phyloP scores from a whole-genome alignment of 2,329 filamentous ascomycete species.

The Diaporthe batatas region DNA sequence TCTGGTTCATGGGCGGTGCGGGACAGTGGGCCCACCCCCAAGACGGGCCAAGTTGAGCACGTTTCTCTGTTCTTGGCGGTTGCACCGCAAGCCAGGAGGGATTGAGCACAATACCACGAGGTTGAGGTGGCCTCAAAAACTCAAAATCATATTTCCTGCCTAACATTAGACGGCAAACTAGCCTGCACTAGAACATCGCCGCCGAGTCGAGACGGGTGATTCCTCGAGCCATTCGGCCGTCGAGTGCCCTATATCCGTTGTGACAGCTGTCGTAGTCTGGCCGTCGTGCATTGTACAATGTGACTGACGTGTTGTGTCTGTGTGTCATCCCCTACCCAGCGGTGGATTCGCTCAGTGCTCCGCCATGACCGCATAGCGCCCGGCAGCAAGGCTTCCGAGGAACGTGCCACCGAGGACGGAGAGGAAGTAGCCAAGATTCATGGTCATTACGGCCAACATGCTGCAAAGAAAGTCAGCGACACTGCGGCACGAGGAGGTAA shows the following conservation, averaged over 20 bases:
- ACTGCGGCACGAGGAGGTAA: background rate
- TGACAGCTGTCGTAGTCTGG: background rate
- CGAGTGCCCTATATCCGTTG: background rate
- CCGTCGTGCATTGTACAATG: slow-evolving; percentile 18
- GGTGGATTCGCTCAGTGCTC: slow-evolving; percentile 58
- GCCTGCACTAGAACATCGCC: background rate
- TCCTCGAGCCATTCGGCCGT: background rate
- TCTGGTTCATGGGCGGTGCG: slow-evolving; percentile 16
- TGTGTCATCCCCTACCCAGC: slow-evolving; percentile 30
- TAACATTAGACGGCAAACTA: background rate
- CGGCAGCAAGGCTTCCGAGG: slow-evolving; percentile 85
- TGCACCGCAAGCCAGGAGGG: background rate
- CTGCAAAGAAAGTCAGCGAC: slow-evolving; percentile 58
- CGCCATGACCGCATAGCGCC: slow-evolving; percentile 71
- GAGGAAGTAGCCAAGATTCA: slow-evolving; percentile 84
- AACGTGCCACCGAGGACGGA: slow-evolving; percentile 83
- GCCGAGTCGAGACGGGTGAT: slow-evolving; percentile 15
- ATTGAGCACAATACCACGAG: background rate
- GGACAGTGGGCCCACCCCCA: background rate
- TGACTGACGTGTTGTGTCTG: background rate
- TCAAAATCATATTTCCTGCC: background rate
- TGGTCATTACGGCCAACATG: slow-evolving; percentile 91
- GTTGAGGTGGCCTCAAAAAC: no score
- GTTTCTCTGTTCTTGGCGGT: slow-evolving; percentile 25
- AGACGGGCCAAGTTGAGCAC: slow-evolving; percentile 7